Evolutionary conservation across 345 rosid species (phyloP).

Genomic region (Citropsis articulata): DNA sequence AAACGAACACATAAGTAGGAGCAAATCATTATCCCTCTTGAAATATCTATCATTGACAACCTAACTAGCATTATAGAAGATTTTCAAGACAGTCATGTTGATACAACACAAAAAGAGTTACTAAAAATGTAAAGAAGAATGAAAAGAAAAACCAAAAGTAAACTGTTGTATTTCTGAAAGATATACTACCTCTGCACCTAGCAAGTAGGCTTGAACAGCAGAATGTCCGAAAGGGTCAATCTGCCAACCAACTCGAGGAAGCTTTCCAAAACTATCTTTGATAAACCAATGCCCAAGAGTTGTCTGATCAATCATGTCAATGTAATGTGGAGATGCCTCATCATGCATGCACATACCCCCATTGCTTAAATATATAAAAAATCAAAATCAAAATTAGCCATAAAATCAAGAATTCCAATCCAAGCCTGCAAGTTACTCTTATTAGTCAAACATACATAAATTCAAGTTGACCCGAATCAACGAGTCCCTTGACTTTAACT

Average conservation of each 20-base stretch:
- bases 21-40: background rate
- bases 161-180: background rate
- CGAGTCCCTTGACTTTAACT: conserved; percentile 74
- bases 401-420: background rate
- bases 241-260: conserved; percentile 99
- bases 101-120: background rate
- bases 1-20: background rate
- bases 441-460: conserved; percentile 56
- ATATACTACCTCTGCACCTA: conserved; percentile 91
- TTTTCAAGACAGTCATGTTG: background rate
- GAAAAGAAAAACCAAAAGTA: background rate
- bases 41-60: background rate
- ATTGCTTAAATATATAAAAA: conserved; percentile 44
- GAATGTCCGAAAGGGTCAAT: conserved; percentile 97
- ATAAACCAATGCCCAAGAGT: conserved; percentile 82
- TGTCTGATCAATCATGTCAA: conserved; percentile 95
- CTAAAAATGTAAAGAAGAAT: background rate
- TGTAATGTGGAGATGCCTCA: conserved; percentile 87
- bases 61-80: background rate
- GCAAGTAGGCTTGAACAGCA: conserved; percentile 89
- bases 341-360: conserved; percentile 97
- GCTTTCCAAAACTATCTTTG: conserved; percentile 71
- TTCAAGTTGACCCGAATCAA: conserved; percentile 81
- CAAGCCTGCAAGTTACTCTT: background rate
- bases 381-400: background rate